phyloP scores from a whole-genome alignment of 768 basidiomycete genomes.

The Russula emetica region DNA sequence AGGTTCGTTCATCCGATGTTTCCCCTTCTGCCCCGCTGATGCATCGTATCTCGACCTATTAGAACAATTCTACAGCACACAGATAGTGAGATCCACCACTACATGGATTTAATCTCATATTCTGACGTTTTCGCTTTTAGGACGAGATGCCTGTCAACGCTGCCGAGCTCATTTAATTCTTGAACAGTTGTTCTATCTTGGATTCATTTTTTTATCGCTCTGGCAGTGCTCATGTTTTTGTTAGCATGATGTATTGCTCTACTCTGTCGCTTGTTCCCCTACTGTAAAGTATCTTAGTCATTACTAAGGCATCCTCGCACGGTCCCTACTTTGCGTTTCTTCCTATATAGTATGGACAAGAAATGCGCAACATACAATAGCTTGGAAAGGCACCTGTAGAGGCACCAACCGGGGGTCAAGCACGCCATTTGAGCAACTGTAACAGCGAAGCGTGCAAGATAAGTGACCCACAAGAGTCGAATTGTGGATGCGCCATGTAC shows the following conservation, averaged over 20 bases:
- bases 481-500: too few species aligned
- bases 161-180: constrained; percentile 82
- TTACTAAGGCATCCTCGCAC: constrained; percentile 6
- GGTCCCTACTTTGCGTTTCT: neutral
- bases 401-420: neutral
- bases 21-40: constrained; percentile 4
- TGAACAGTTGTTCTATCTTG: neutral
- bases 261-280: neutral
- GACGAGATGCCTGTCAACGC: constrained; percentile 99
- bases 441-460: neutral
- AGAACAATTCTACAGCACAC: constrained; percentile 97
- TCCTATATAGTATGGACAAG: constrained; percentile 4
- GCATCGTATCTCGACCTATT: neutral
- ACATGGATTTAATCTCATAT: neutral
- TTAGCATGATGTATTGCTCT: constrained; percentile 15
- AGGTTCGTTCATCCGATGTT: constrained; percentile 47
- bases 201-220: constrained; percentile 7
- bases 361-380: neutral
- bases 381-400: neutral
- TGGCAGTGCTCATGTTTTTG: constrained; percentile 11
- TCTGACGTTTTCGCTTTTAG: constrained; percentile 41
- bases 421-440: neutral
- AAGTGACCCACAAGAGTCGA: neutral
- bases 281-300: constrained; percentile 25
- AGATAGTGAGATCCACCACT: constrained; percentile 57